Base-by-base conservation (phyloP, 345 rosid genomes). In the Camelina sativa region DNA sequence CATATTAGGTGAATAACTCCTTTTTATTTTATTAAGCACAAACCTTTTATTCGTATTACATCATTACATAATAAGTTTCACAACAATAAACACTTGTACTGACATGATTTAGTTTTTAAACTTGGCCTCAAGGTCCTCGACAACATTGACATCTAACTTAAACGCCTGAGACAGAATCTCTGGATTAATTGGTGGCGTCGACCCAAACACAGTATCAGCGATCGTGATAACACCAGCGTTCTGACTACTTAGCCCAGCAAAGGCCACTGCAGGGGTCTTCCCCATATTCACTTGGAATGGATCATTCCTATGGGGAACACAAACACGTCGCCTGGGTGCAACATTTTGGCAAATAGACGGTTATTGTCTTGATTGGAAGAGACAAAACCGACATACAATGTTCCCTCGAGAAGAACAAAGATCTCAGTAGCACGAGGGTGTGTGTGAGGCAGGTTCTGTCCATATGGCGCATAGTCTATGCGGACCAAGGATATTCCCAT, bases 341-440 rank as follows among this genome's bases (percentile, higher is more conserved):
- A 5, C 0, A 74, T 50, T 65, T 82, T 82, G 17, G 80, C 59
- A 32, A 84, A 67, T 30, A 84, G 25, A 10, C 48, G 74, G 46
- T 82, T 80, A 0, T 74, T 58, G 12, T 79, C 75, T 61, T 76
- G 81, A 56, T 84, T 76, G 17, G 85, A 84, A 2, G 84, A 77
- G 25, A 84, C 82, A 20, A 84, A 84, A 0, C 87, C 85, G 2
- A 80, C 84, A 9, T 64, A 73, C 5, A 84, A 43, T 3, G 76
- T 69, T 51, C 85, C 87, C 60, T 82, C 74, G 0, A 58, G 0
- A 28, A 82, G 72, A 7, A 78, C 69, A 53, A 84, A 76, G 30
- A 84, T n/a, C 70, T 84, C 85, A 0, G 81, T 73, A 37, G 50
- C 85, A 28, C 85, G 81, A 9, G 86, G 84, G 32, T 83, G 86